Percentiles rank a stretch among this genome's conserved stretches.
phyloP scores from a whole-genome alignment of 495 filamentous ascomycete species.

The Hypoxylon rickii region DNA sequence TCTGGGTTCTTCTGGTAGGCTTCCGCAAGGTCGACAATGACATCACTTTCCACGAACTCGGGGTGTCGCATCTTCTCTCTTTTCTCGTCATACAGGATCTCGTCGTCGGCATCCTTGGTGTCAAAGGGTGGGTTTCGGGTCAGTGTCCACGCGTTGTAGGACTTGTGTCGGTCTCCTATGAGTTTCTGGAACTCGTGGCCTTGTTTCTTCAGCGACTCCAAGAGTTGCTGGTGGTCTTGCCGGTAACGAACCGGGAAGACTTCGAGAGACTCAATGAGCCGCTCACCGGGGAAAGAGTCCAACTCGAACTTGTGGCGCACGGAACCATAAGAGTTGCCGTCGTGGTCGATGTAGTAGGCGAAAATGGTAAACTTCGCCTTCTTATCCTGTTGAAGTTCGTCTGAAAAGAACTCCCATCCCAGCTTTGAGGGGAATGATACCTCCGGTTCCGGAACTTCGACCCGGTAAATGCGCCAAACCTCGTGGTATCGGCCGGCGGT shows the following conservation, averaged over 20 bases:
- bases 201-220: slow-evolving; percentile 45
- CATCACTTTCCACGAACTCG: slow-evolving; percentile 51
- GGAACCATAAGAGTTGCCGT: slow-evolving; percentile 61
- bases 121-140: slow-evolving; percentile 35
- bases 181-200: slow-evolving; percentile 52
- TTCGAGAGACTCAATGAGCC: slow-evolving; percentile 56
- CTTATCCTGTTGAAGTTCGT: slow-evolving; percentile 27
- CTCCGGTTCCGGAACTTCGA: slow-evolving; percentile 31
- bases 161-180: slow-evolving; percentile 51
- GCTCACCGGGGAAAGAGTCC: slow-evolving; percentile 57
- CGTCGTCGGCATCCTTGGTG: slow-evolving; percentile 16
- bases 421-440: slow-evolving; percentile 18
- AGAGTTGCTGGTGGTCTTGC: slow-evolving; percentile 45
- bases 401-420: slow-evolving; percentile 34
- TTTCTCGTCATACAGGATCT: slow-evolving; percentile 33
- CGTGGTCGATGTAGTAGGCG: slow-evolving; percentile 61
- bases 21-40: slow-evolving; percentile 55
- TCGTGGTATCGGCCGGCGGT: slow-evolving; percentile 32
- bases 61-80: slow-evolving; percentile 34
- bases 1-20: slow-evolving; percentile 44
- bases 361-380: slow-evolving; percentile 36
- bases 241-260: slow-evolving; percentile 64
- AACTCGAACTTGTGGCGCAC: slow-evolving; percentile 50
- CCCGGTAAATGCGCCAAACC: slow-evolving; percentile 40
- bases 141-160: slow-evolving; percentile 51